Evolutionary conservation across 2,329 filamentous ascomycete species (phyloP).

Genomic region (Ascochyta lentis): DNA sequence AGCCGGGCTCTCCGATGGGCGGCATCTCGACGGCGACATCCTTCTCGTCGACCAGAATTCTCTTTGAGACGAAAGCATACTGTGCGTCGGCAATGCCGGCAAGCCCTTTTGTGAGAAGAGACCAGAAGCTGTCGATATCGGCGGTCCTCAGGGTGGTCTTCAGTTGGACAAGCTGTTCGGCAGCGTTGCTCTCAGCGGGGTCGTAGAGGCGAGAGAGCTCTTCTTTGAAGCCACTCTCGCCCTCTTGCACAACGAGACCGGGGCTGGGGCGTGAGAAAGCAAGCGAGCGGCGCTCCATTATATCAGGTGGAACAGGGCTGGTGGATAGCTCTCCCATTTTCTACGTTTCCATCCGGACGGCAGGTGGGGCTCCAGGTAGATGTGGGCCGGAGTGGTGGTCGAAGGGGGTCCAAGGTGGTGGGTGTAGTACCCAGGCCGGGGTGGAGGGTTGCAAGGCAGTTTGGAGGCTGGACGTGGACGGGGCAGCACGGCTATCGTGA

Average conservation of each 20-base stretch:
- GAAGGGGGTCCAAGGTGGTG: slow-evolving; percentile 13
- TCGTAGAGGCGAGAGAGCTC: slow-evolving; percentile 43
- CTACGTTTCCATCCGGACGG: slow-evolving; percentile 34
- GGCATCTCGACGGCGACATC: slow-evolving; percentile 66
- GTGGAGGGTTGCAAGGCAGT: slow-evolving; percentile 9
- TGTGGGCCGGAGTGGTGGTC: slow-evolving; percentile 16
- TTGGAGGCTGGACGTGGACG: slow-evolving; percentile 13
- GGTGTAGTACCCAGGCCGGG: slow-evolving; percentile 5
- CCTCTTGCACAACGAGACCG: slow-evolving; percentile 53
- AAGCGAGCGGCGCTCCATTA: slow-evolving; percentile 52
- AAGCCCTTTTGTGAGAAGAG: slow-evolving; percentile 67
- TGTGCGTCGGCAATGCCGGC: slow-evolving; percentile 69
- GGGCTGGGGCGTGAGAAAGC: slow-evolving; percentile 51
- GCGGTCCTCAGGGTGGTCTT: slow-evolving; percentile 63
- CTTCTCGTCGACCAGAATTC: slow-evolving; percentile 66
- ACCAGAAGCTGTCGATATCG: slow-evolving; percentile 69
- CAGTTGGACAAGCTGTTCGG: slow-evolving; percentile 65
- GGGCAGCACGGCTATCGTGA: slow-evolving; percentile 14
- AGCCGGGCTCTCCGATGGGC: slow-evolving; percentile 65
- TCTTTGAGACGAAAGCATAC: slow-evolving; percentile 72
- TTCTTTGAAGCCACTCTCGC: slow-evolving; percentile 53
- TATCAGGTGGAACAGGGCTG: slow-evolving; percentile 45
- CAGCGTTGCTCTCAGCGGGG: slow-evolving; percentile 64
- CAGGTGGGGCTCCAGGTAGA: slow-evolving; percentile 22
- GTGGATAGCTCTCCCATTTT: slow-evolving; percentile 39